Evolutionary conservation across 305 asterid species (phyloP).

Genomic region (Fraxinus sp.): DNA sequence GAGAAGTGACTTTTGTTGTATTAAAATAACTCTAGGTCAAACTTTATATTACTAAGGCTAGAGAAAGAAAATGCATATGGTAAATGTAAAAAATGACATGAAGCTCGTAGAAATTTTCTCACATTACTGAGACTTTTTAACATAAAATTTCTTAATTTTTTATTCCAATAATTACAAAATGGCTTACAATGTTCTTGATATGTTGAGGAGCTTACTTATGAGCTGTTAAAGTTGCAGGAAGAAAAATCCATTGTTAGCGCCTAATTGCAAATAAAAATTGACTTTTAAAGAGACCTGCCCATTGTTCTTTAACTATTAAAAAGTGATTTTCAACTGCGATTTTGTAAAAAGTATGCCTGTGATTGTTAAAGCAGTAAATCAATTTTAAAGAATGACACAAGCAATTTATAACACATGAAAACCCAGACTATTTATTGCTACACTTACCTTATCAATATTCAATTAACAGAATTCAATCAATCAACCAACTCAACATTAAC

Average conservation of each 20-base stretch:
- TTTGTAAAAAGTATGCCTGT: background rate
- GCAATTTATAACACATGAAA: too few species aligned
- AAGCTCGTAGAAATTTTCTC: background rate
- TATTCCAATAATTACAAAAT: background rate
- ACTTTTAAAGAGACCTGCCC: background rate
- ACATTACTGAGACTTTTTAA: background rate
- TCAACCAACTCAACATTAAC: too few species aligned
- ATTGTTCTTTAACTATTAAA: background rate
- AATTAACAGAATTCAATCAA: too few species aligned
- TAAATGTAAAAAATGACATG: background rate
- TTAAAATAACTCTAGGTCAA: background rate
- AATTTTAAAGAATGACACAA: background rate
- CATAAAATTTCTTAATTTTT: background rate
- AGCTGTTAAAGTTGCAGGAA: background rate
- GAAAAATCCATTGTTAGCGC: too few species aligned
- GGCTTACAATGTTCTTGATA: background rate
- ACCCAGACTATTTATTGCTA: too few species aligned
- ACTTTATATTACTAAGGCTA: background rate
- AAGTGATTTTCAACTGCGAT: background rate
- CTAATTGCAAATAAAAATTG: too few species aligned
- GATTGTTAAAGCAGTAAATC: background rate
- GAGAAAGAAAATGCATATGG: background rate
- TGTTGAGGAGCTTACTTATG: background rate
- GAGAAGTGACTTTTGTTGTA: background rate
- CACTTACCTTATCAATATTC: too few species aligned